These are phyloP conservation scores for Lasiosphaeria hispida DNA, from an alignment of 495 filamentous ascomycete species.

Conservation along the genomic window DNA sequence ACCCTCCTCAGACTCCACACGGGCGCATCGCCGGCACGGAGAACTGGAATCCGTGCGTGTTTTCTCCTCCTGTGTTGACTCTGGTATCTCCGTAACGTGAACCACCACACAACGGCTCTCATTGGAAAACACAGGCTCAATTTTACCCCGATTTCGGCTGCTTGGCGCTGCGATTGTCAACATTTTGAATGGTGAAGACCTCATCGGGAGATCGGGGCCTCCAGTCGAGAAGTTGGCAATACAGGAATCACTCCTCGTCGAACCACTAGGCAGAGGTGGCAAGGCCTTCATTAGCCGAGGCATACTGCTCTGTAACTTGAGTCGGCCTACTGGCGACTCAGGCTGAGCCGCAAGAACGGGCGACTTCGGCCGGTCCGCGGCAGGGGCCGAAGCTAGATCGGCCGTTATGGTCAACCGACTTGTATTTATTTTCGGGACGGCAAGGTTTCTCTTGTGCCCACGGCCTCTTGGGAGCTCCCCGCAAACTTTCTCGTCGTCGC, in stretches of 20 bases:
- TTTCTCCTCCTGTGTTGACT: background rate
- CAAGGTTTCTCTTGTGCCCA: slow-evolving; percentile 12
- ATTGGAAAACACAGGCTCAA: too few relatives aligned
- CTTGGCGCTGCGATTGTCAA: slow-evolving; percentile 5
- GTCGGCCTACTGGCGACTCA: slow-evolving; percentile 44
- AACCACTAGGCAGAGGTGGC: slow-evolving; percentile 38
- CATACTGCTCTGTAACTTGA: slow-evolving; percentile 49
- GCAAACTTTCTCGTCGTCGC: background rate
- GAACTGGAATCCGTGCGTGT: background rate
- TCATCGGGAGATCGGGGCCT: background rate
- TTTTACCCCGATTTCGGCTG: too few relatives aligned
- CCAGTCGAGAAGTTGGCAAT: background rate
- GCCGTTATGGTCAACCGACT: background rate
- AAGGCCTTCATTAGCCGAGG: slow-evolving; percentile 52
- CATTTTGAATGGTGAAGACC: slow-evolving; percentile 2
- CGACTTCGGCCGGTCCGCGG: background rate
- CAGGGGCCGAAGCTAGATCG: background rate
- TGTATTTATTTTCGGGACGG: slow-evolving; percentile 11
- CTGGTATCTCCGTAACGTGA: too few relatives aligned
- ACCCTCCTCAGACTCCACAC: background rate
- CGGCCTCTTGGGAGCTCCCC: background rate
- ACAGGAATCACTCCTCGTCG: slow-evolving; percentile 13
- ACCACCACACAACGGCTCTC: too few relatives aligned
- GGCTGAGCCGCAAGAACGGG: slow-evolving; percentile 45
- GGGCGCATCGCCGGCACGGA: too few relatives aligned